Evolutionary conservation across 495 filamentous ascomycete genomes (phyloP).

Genomic region (Hyaloscypha hepaticicola): DNA sequence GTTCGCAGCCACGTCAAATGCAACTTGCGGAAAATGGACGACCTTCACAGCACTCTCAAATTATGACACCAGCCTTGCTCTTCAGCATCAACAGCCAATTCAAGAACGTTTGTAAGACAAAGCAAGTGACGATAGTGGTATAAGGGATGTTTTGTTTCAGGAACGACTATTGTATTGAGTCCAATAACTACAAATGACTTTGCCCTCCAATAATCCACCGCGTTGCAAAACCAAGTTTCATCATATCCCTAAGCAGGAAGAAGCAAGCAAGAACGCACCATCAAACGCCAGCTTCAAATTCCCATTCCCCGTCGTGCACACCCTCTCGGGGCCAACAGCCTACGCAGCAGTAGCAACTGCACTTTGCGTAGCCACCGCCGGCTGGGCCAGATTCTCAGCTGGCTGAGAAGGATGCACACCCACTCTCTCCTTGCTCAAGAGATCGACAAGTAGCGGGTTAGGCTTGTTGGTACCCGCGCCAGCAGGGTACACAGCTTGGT

Average conservation of each 20-base stretch:
- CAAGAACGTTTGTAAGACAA: too few relatives aligned
- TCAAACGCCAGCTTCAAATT: neutral
- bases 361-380: neutral
- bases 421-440: conserved; percentile 89
- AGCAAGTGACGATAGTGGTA: too few relatives aligned
- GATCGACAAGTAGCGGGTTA: conserved; percentile 82
- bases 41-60: too few relatives aligned
- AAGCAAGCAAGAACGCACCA: neutral
- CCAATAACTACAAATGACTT: neutral
- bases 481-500: conserved; percentile 62
- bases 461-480: conserved; percentile 69
- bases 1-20: too few relatives aligned
- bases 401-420: conserved; percentile 73
- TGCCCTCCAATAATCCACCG: neutral
- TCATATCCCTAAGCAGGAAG: neutral
- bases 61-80: too few relatives aligned
- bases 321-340: neutral
- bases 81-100: too few relatives aligned
- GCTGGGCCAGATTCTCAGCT: conserved; percentile 30
- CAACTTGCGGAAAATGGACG: too few relatives aligned
- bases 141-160: too few relatives aligned
- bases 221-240: neutral
- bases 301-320: neutral
- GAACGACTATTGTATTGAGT: too few relatives aligned
- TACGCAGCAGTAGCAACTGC: conserved; percentile 1